Base-by-base conservation (phyloP, 306 rosid species). In the Inga oerstediana region DNA sequence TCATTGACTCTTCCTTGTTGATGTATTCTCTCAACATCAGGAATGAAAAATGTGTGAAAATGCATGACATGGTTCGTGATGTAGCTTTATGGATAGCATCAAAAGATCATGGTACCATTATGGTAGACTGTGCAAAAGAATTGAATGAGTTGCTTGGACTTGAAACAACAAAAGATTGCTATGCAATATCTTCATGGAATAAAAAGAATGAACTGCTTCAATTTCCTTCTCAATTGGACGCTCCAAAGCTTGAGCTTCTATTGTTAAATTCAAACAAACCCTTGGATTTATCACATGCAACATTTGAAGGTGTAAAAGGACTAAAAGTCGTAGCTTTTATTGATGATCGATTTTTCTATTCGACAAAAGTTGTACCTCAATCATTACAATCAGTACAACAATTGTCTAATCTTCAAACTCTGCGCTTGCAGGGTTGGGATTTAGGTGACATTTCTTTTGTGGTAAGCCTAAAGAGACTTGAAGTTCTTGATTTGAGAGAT, bases 1-100 rank as follows among this genome's bases (percentile, higher is more conserved):
- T 74, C 16, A 8, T 74, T 1, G 44, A 49, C 8, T 74, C 77
- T 49, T 74, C 62, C 3, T 49, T 49, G 16, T 4, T 74, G 8
- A 16, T 51, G 24, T 16, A 15, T 16, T 74, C 45, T 74, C 9
- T 9, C 4, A 30, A 17, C 19, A 0, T 27, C 2, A 0, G 4
- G 8, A 59, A 3, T 7, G 35, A 32, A n/a, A n/a, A 24, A 16
- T 19, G 4, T 3, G 20, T 74, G 27, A 74, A 8, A 14, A 72
- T 72, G 76, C 76, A 45, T 45, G 76, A 72, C 12, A 44, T 72
- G 76, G 58, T 72, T 22, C 77, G 77, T 22, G 64, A 49, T 32
- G 27, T 32, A 7, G 64, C 44, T 49, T 16, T 74, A 2, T 48
- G 77, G 62, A 74, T 74, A 74, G 62, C 77, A 49, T 22, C 77